These are phyloP conservation scores for Fusarium guadeloupense DNA, from an alignment of 2,329 filamentous ascomycete genomes.

Conservation along the genomic window DNA sequence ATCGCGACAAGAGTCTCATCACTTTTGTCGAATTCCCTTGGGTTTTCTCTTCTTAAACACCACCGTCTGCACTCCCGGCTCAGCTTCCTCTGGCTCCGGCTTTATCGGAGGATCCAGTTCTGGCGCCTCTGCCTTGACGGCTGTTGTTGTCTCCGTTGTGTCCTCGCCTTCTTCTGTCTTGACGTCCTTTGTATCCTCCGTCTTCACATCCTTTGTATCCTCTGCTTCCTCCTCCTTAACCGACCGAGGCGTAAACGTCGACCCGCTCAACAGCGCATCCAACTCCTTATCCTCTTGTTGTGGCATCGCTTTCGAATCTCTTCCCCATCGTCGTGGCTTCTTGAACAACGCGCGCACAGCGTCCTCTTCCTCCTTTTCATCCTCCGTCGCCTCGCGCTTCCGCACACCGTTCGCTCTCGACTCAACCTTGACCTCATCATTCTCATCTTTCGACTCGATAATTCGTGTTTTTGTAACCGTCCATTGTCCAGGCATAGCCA, in stretches of 20 bases:
- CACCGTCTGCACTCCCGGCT: conserved; percentile 55
- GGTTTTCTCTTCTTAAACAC: conserved; percentile 85
- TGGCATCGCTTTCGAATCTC: conserved; percentile 60
- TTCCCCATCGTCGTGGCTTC: conserved; percentile 64
- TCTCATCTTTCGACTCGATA: conserved; percentile 56
- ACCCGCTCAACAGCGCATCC: conserved; percentile 65
- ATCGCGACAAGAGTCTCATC: not conserved
- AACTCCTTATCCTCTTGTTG: conserved; percentile 64
- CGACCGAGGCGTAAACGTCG: conserved; percentile 39
- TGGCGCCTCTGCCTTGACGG: conserved; percentile 55
- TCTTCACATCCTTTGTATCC: conserved; percentile 28
- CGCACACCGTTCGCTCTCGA: conserved; percentile 65
- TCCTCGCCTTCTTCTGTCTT: not conserved
- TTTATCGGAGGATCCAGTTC: conserved; percentile 40
- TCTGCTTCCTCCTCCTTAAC: conserved; percentile 42
- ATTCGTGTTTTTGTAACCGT: conserved; percentile 73
- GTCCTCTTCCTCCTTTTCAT: conserved; percentile 68
- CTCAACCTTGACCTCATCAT: conserved; percentile 54
- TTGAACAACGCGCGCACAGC: conserved; percentile 68
- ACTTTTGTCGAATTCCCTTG: conserved; percentile 71
- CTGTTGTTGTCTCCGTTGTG: conserved; percentile 7
- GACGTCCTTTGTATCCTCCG: conserved; percentile 33
- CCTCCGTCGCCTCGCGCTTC: conserved; percentile 70
- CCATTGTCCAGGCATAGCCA: conserved; percentile 93
- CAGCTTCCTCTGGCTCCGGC: conserved; percentile 42